A percentile compares a stretch with the other conserved stretches of the same genome.
Evolutionary conservation across 2,329 filamentous ascomycete species (phyloP).

Genomic region (Claviceps sp.): DNA sequence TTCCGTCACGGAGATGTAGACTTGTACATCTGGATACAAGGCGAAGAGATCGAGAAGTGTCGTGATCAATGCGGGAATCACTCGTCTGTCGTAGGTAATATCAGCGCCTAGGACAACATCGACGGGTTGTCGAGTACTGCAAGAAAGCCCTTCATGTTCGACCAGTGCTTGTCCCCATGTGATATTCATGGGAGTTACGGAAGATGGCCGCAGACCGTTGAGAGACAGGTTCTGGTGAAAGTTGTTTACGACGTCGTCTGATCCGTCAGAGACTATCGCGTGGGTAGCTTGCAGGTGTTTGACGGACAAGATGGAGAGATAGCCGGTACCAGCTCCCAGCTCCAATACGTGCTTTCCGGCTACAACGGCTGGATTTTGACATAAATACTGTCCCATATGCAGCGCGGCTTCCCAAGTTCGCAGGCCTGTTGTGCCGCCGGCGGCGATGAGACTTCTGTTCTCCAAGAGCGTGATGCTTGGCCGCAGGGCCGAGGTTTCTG

Average conservation of each 20-base stretch:
- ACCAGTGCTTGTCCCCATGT: conserved; percentile 51
- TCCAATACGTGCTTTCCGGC: conserved; percentile 50
- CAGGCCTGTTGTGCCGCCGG: conserved; percentile 59
- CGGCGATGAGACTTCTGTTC: conserved; percentile 54
- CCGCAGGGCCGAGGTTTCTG: neutral
- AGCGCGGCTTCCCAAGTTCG: conserved; percentile 74
- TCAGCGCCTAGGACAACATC: conserved; percentile 65
- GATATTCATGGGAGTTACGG: conserved; percentile 39
- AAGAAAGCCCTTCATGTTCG: conserved; percentile 41
- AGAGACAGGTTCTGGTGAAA: conserved; percentile 55
- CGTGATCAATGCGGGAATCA: conserved; percentile 49
- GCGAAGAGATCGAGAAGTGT: conserved; percentile 51
- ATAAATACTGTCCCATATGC: conserved; percentile 58
- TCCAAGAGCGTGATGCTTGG: conserved; percentile 50
- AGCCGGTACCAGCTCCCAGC: conserved; percentile 64
- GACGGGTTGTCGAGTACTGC: conserved; percentile 32
- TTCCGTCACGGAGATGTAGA: conserved; percentile 58
- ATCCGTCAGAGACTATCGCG: conserved; percentile 61
- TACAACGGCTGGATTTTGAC: conserved; percentile 31
- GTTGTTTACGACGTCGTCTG: conserved; percentile 55
- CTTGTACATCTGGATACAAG: conserved; percentile 39
- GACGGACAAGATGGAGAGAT: conserved; percentile 61
- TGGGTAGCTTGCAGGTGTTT: conserved; percentile 46
- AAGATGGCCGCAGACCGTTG: conserved; percentile 45
- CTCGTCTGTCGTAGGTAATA: conserved; percentile 58